A percentile compares a stretch with the other conserved stretches of the same genome.
These are phyloP conservation scores for Chrysanthemum lavandulifolium DNA, from an alignment of 129 eudicot species.

Conservation along the genomic window DNA sequence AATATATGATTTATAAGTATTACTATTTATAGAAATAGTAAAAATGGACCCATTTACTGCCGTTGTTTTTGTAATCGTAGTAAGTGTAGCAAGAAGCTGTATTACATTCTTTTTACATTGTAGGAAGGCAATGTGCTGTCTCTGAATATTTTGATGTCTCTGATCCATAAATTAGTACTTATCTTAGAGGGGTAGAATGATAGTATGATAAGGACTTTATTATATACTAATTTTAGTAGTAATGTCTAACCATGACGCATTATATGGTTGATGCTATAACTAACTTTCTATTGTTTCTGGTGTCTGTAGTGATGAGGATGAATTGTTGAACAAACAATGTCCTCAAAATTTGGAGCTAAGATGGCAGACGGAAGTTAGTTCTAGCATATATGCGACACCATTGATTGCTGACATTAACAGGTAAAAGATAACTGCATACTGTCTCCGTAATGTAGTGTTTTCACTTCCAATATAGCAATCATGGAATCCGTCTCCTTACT, in stretches of 20 bases:
- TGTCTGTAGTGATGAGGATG: slow-evolving; percentile 76
- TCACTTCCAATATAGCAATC: not conserved
- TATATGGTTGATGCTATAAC: slow-evolving; percentile 1
- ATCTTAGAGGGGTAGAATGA: slow-evolving; percentile 5
- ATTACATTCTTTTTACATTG: slow-evolving; percentile 4
- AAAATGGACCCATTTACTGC: too few relatives aligned
- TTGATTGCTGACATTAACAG: slow-evolving; percentile 95
- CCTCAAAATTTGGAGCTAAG: slow-evolving; percentile 95
- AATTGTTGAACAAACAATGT: slow-evolving; percentile 83
- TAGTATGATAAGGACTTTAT: slow-evolving; percentile 5
- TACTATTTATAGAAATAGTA: too few relatives aligned
- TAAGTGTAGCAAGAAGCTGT: slow-evolving; percentile 4
- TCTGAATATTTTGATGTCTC: not conserved
- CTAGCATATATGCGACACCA: slow-evolving; percentile 95
- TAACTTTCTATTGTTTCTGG: not conserved
- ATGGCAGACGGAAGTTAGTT: slow-evolving; percentile 99
- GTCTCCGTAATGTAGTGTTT: slow-evolving; percentile 19
- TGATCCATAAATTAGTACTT: not conserved
- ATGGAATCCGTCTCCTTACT: not conserved
- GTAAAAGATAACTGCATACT: slow-evolving; percentile 32
- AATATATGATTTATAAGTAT: too few relatives aligned
- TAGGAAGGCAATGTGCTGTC: slow-evolving; percentile 9
- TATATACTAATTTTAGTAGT: not conserved
- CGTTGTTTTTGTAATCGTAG: too few relatives aligned
- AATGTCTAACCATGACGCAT: not conserved